These are phyloP conservation scores for Aspergillus affinis DNA, from an alignment of 495 filamentous ascomycete species.

Conservation along the genomic window DNA sequence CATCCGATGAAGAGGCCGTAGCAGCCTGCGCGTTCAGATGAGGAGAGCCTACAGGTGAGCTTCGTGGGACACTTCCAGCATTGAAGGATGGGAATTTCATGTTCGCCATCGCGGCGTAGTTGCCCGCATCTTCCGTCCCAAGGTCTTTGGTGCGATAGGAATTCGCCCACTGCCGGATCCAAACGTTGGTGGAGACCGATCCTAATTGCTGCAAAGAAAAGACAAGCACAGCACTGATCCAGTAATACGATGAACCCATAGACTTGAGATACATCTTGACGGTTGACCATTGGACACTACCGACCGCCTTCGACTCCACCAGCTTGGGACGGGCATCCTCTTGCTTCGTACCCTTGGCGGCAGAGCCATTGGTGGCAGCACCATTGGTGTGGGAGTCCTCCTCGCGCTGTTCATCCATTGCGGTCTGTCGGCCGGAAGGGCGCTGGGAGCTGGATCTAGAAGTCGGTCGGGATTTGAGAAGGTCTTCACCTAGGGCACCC, in stretches of 20 bases:
- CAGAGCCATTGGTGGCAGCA: slow-evolving; percentile 35
- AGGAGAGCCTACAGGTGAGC: slow-evolving; percentile 30
- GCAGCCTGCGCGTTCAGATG: slow-evolving; percentile 28
- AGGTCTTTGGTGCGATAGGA: slow-evolving; percentile 46
- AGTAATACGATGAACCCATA: slow-evolving; percentile 96
- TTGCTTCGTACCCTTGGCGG: slow-evolving; percentile 41
- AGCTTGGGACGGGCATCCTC: slow-evolving; percentile 52
- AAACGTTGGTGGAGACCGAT: slow-evolving; percentile 82
- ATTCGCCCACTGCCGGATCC: slow-evolving; percentile 91
- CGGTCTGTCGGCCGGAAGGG: slow-evolving; percentile 72
- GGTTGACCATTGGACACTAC: slow-evolving; percentile 82
- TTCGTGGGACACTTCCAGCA: slow-evolving; percentile 38
- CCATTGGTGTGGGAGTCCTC: slow-evolving; percentile 26
- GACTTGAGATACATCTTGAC: slow-evolving; percentile 78
- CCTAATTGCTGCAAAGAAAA: slow-evolving; percentile 82
- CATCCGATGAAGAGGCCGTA: slow-evolving; percentile 42
- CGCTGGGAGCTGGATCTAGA: slow-evolving; percentile 65
- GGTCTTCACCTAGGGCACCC: slow-evolving; percentile 82
- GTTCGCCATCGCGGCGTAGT: slow-evolving; percentile 41
- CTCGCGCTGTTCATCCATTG: slow-evolving; percentile 34
- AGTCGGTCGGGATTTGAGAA: slow-evolving; percentile 66
- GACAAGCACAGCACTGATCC: slow-evolving; percentile 68
- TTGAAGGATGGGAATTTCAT: slow-evolving; percentile 45
- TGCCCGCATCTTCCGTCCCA: slow-evolving; percentile 29
- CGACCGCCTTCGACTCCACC: slow-evolving; percentile 73